A percentile compares a stretch with the other conserved stretches of the same genome.
These are phyloP conservation scores for Hyaloscypha finlandica DNA, from an alignment of 495 filamentous ascomycete genomes.

Conservation along the genomic window DNA sequence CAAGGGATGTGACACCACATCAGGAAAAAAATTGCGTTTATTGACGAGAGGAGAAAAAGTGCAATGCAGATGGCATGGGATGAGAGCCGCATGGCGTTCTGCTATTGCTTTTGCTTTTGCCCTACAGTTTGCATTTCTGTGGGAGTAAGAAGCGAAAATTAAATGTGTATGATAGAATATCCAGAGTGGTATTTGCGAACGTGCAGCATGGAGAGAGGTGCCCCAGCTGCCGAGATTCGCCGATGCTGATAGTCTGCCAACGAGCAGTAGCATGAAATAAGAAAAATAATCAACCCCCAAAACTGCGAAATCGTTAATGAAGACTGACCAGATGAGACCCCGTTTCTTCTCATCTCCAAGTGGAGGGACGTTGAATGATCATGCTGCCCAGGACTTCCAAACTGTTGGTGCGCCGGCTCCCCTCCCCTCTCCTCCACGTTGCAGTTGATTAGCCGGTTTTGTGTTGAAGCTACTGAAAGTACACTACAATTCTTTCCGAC, in stretches of 20 bases:
- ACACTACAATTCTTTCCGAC: no score
- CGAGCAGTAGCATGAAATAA: slow-evolving; percentile 22
- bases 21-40: slow-evolving; percentile 14
- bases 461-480: no score
- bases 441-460: no score
- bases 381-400: no score
- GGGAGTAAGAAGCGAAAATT: slow-evolving; percentile 1
- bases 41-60: slow-evolving; percentile 7
- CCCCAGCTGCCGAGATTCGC: not conserved
- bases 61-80: not conserved
- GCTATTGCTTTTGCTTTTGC: not conserved
- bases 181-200: not conserved
- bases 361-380: not conserved
- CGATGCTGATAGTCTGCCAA: slow-evolving; percentile 20
- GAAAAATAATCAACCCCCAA: slow-evolving; percentile 9
- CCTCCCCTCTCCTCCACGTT: no score
- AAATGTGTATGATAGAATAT: slow-evolving; percentile 4
- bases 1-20: slow-evolving; percentile 21
- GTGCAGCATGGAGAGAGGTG: not conserved
- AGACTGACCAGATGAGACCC: no score
- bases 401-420: no score
- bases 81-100: not conserved
- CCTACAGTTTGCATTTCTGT: not conserved
- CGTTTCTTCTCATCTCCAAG: not conserved
- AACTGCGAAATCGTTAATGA: not conserved